A percentile compares a stretch with the other conserved stretches of the same genome.
Conservation (phyloP, 768 basidiomycete genomes). For the Tulasnella sp. region DNA sequence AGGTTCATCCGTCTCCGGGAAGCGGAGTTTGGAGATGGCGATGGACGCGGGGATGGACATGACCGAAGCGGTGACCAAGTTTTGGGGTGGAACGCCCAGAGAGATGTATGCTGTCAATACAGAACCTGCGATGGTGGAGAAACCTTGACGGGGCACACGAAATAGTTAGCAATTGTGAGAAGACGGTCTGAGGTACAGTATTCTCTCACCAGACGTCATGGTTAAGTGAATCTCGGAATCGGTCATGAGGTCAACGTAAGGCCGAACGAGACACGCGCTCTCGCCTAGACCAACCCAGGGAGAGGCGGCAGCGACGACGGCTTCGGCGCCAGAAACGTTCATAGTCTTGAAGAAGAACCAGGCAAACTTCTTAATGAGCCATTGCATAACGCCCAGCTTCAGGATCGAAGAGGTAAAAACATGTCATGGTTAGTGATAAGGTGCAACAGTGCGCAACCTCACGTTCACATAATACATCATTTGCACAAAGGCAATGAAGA, state of each 20-base stretch:
- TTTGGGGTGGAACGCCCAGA: constrained; percentile 53
- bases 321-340: constrained; percentile 91
- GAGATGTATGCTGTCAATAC: constrained; percentile 80
- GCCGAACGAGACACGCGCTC: constrained; percentile 78
- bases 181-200: constrained; percentile 19
- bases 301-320: constrained; percentile 85
- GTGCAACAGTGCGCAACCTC: constrained; percentile 49
- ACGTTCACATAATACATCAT: constrained; percentile 77
- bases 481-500: constrained; percentile 90
- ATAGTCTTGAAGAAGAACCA: constrained; percentile 92
- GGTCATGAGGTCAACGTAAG: constrained; percentile 82
- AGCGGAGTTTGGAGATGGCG: constrained; percentile 81
- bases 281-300: constrained; percentile 95
- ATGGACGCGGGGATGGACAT: constrained; percentile 98
- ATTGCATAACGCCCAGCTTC: constrained; percentile 83
- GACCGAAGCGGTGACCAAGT: constrained; percentile 80
- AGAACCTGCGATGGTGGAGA: constrained; percentile 89
- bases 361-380: constrained; percentile 84
- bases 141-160: constrained; percentile 43
- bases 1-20: constrained; percentile 81
- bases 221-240: constrained; percentile 79
- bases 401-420: not conserved
- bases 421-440: no score
- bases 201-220: constrained; percentile 73
- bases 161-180: constrained; percentile 21